These are phyloP conservation scores for Castanopsis chinensis DNA, from an alignment of 306 rosid genomes.

Conservation along the genomic window DNA sequence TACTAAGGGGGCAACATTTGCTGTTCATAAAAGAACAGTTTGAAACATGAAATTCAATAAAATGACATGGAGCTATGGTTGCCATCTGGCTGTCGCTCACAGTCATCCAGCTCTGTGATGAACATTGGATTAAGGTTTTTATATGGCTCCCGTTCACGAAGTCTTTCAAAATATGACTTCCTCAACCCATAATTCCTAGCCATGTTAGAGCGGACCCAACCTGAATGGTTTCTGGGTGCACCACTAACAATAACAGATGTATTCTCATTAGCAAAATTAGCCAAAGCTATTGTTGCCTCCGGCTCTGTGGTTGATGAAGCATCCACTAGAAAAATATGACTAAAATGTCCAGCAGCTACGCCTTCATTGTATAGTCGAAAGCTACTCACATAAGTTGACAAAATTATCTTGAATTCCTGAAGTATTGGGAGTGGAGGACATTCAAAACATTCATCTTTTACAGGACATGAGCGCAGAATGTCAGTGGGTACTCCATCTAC, in stretches of 20 bases:
- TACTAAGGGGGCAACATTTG: neutral
- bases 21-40: neutral
- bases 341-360: constrained; percentile 24
- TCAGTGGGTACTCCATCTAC: constrained; percentile 25
- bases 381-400: constrained; percentile 37
- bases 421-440: constrained; percentile 30
- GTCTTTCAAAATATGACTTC: constrained; percentile 31
- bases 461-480: constrained; percentile 24
- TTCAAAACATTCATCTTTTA: constrained; percentile 21
- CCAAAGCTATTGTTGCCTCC: constrained; percentile 21
- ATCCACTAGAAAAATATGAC: constrained; percentile 40
- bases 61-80: neutral
- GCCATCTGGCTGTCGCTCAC: no score
- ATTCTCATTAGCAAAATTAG: constrained; percentile 21
- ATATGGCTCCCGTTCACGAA: constrained; percentile 1
- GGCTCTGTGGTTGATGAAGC: constrained; percentile 37
- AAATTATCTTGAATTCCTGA: constrained; percentile 25
- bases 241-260: constrained; percentile 34
- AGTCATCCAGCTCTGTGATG: neutral
- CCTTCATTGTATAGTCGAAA: neutral
- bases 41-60: neutral
- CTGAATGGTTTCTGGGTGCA: neutral
- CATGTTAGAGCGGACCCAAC: constrained; percentile 28
- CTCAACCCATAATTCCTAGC: constrained; percentile 26
- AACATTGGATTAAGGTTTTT: neutral